Evolutionary conservation across 2,329 filamentous ascomycete genomes (phyloP).

Genomic region (Chaetomiaceae sp.): DNA sequence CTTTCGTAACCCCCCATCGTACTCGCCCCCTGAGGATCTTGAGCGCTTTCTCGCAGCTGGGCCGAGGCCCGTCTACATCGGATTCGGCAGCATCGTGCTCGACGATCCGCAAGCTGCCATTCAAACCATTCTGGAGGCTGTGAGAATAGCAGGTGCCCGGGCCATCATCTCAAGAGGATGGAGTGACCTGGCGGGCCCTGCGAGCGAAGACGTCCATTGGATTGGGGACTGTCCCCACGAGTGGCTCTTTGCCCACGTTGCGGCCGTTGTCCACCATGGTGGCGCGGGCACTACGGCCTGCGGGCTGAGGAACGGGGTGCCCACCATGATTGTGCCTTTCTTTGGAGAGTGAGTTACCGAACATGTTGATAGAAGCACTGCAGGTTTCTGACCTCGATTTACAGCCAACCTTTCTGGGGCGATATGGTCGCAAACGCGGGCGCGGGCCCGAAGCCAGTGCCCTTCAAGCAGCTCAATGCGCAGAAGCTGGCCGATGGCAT

Average conservation of each 20-base stretch:
- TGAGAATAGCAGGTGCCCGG: constrained; percentile 60
- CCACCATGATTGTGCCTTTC: constrained; percentile 74
- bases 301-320: constrained; percentile 65
- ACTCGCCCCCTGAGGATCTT: constrained; percentile 53
- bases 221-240: too few species aligned
- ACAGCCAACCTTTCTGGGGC: constrained; percentile 76
- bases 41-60: constrained; percentile 46
- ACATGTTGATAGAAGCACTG: too few species aligned
- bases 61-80: constrained; percentile 62
- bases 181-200: constrained; percentile 65
- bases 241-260: constrained; percentile 67
- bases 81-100: constrained; percentile 72
- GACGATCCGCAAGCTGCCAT: constrained; percentile 68
- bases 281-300: constrained; percentile 74
- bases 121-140: constrained; percentile 65
- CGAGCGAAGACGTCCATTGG: too few species aligned
- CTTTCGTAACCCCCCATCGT: too few species aligned
- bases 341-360: too few species aligned
- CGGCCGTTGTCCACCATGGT: constrained; percentile 69
- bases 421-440: constrained; percentile 60
- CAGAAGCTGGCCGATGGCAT: not conserved
- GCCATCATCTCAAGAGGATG: constrained; percentile 72
- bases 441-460: constrained; percentile 62
- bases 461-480: not conserved
- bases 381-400: too few species aligned